Base-by-base conservation (phyloP, 768 basidiomycete genomes). In the Clitopilus hobsonii region DNA sequence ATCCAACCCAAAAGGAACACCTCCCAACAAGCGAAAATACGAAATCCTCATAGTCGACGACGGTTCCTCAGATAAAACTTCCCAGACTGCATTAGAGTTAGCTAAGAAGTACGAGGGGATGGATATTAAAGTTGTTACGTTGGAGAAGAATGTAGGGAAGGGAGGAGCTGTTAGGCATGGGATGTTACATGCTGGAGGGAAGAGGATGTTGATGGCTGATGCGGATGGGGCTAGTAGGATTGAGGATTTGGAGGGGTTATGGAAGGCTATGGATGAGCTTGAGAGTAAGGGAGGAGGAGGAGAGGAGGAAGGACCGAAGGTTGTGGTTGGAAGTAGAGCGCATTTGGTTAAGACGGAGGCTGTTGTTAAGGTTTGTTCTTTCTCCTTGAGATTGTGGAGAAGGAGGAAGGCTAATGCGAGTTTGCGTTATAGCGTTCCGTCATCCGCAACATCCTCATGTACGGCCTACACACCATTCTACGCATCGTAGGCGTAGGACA, bases 181-280 rank as follows among this genome's bases (percentile, higher is more conserved):
- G 29, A 91, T 95, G 83, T 67, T 95, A 59, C 85, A 88, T 63
- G 80, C 84, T 6, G 79, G 91, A 3, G 95, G 95, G 6, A 71
- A 77, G 60, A 74, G 91, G 8, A 73, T 97, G 45, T 72, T 98
- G 52, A 94, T 97, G 83, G 95, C 88, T 38, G 95, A 98, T 64
- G 95, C 95, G 6, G 95, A 98, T 61, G 95, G 90, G 3, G 95
- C 95, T 28, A 94, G 92, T 57, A 78, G 85, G 48, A 94, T 98
- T 63, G 77, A 82, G 45, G 95, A 97, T 64, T 67, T 98, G 18
- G 89, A 91, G 60, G 64, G 74, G n/a, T 71, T 98, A 24, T 91
- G 93, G 83, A 71, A 71, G 14, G 80, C 80, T 24, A 86, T 95
- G 82, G 88, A 94, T 64, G 61, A 61, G 47, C 67, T 45, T 23